Base-by-base conservation (phyloP, 495 filamentous ascomycete genomes). In the Cetradonia linearis region DNA sequence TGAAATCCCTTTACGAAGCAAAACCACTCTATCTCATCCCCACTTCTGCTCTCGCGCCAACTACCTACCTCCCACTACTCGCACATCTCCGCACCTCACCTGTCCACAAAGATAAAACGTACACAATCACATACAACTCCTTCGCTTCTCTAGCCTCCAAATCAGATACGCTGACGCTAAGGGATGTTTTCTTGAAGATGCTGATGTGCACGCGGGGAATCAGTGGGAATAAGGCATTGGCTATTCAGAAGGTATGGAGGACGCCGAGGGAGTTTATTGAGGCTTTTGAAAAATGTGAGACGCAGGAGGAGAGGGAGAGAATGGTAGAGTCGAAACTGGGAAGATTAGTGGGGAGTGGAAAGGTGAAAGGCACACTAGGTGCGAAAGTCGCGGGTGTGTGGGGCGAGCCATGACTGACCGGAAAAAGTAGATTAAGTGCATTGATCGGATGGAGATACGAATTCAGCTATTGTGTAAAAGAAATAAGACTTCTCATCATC, bases 181-280 rank as follows among this genome's bases (percentile, higher is more conserved):
- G 87, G 42, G 89, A 94, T 62, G 68, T 92, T 0, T 92, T 79
- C 66, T 68, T 93, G 27, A 92, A 92, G 70, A 92, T 94, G 87
- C 74, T 94, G 54, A 92, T 94, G 88, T 89, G 86, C 65, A 87
- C 82, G 11, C 78, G 79, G 28, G 85, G 87, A 2, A 74, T 94
- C n/a, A 85, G 83, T 5, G 85, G 87, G 0, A 88, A 93, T 63
- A 91, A 89, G 68, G 88, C 89, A 0, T 68, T 90, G 3, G 88
- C 89, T 70, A 89, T 94, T 13, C 88, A 91, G 63, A 82, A 79
- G 62, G 67, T 74, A 13, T 94, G 87, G 85, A 79, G 75, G 60
- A 93, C 88, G 14, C 89, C 89, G 3, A 76, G 77, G 52, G 80
- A 79, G 6, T 80, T 94, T 37, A 65, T 90, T 10, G 80, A 81